phyloP scores from a whole-genome alignment of 179 eudicot genomes.

The Beta corolliflora region DNA sequence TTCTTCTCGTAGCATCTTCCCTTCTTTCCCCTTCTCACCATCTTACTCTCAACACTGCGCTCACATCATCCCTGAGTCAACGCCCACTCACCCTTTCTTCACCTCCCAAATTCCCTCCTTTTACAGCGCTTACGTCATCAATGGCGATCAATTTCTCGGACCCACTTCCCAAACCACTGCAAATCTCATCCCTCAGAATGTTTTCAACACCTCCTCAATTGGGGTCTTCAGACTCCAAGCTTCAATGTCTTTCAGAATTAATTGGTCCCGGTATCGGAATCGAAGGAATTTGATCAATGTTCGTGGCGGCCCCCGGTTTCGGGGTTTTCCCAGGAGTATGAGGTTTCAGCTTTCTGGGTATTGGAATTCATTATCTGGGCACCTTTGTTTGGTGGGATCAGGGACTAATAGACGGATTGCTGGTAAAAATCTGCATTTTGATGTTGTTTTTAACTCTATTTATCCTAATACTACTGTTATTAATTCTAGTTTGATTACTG shows the following conservation, averaged over 20 bases:
- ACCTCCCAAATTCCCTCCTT: slow-evolving; percentile 15
- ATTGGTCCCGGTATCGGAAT: slow-evolving; percentile 34
- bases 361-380: slow-evolving; percentile 65
- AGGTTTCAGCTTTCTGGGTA: slow-evolving; percentile 53
- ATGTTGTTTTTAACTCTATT: slow-evolving; percentile 60
- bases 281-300: slow-evolving; percentile 22
- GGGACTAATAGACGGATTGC: slow-evolving; percentile 16
- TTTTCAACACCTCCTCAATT: slow-evolving; percentile 35
- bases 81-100: slow-evolving; percentile 25
- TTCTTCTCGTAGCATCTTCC: slow-evolving; percentile 17
- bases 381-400: slow-evolving; percentile 80
- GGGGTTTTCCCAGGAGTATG: not conserved
- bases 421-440: slow-evolving; percentile 23
- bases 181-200: slow-evolving; percentile 22
- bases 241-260: slow-evolving; percentile 17
- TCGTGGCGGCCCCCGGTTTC: slow-evolving; percentile 47
- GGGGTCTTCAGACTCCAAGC: slow-evolving; percentile 42
- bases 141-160: slow-evolving; percentile 33
- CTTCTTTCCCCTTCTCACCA: slow-evolving; percentile 11
- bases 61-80: slow-evolving; percentile 41
- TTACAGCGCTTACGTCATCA: slow-evolving; percentile 40
- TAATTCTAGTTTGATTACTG: slow-evolving; percentile 58
- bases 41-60: slow-evolving; percentile 58
- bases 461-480: slow-evolving; percentile 53
- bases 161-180: slow-evolving; percentile 28